Conservation (phyloP, 2,329 filamentous ascomycete genomes). For the Botryotinia convoluta region DNA sequence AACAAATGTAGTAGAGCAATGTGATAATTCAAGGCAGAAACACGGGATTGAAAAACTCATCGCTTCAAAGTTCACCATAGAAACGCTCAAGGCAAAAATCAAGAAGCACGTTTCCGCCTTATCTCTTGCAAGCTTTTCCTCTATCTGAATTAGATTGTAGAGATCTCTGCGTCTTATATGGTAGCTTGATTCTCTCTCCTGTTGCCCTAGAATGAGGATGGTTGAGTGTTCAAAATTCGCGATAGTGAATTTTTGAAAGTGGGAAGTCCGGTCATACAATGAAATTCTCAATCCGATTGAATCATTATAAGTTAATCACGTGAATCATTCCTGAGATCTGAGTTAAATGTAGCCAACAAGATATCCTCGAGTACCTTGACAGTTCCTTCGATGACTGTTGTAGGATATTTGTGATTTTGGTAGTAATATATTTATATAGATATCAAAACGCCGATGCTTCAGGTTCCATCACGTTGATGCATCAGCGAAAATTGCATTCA, state of each 20-base stretch:
- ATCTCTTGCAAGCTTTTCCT: no score
- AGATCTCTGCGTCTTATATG: not conserved
- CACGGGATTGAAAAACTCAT: not conserved
- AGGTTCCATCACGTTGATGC: fast-evolving
- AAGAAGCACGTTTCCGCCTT: no score
- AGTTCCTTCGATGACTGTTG: not conserved
- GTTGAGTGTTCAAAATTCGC: not conserved
- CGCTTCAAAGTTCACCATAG: no score
- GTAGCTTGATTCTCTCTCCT: not conserved
- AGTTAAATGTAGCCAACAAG: no score
- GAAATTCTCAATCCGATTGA: not conserved
- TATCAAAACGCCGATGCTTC: not conserved
- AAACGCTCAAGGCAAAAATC: no score
- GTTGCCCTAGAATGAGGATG: fast-evolving
- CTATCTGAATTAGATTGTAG: no score
- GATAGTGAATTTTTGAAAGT: not conserved
- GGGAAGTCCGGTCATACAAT: not conserved
- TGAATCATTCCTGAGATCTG: not conserved
- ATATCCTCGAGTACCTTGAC: not conserved
- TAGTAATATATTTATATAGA: not conserved
- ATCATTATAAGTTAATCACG: not conserved
- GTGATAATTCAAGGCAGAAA: not conserved
- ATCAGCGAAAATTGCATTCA: not conserved
- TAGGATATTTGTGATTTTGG: not conserved
- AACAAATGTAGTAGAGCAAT: not conserved